Evolutionary conservation across 257 asterid species (phyloP).

Genomic region (Paraleonurus japonicus): DNA sequence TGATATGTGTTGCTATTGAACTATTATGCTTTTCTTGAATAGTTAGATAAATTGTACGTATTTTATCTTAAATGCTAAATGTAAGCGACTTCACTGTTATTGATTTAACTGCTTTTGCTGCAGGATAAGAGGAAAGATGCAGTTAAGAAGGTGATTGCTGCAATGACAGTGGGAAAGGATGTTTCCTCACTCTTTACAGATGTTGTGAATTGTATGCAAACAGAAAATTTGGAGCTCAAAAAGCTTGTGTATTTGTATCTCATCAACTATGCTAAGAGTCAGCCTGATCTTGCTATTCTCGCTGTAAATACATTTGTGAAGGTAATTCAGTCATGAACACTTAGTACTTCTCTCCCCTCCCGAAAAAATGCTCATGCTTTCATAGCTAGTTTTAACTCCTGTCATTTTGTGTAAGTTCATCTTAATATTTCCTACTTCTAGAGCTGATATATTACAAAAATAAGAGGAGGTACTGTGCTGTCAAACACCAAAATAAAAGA

Average conservation of each 20-base stretch:
- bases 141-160: constrained; percentile 97
- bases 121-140: constrained; percentile 99
- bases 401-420: constrained; percentile 3
- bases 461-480: constrained; percentile 12
- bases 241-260: constrained; percentile 96
- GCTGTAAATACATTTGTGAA: constrained; percentile 98
- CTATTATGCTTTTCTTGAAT: constrained; percentile 2
- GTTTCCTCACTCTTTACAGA: constrained; percentile 97
- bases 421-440: not conserved
- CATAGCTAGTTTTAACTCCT: not conserved
- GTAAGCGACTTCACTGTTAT: constrained; percentile 1
- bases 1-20: constrained; percentile 8
- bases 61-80: not conserved
- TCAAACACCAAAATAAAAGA: not conserved
- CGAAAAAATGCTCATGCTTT: not conserved
- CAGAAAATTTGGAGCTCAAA: constrained; percentile 96
- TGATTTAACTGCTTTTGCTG: constrained; percentile 23
- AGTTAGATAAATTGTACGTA: not conserved
- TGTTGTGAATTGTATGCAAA: constrained; percentile 99
- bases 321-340: constrained; percentile 43
- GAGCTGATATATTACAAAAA: constrained; percentile 8
- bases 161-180: constrained; percentile 99
- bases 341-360: not conserved
- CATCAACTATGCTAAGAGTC: constrained; percentile 98
- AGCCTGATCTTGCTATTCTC: constrained; percentile 98